A percentile compares a stretch with the other conserved stretches of the same genome.
phyloP scores from a whole-genome alignment of 345 rosid species.

The Citrus unshiu region DNA sequence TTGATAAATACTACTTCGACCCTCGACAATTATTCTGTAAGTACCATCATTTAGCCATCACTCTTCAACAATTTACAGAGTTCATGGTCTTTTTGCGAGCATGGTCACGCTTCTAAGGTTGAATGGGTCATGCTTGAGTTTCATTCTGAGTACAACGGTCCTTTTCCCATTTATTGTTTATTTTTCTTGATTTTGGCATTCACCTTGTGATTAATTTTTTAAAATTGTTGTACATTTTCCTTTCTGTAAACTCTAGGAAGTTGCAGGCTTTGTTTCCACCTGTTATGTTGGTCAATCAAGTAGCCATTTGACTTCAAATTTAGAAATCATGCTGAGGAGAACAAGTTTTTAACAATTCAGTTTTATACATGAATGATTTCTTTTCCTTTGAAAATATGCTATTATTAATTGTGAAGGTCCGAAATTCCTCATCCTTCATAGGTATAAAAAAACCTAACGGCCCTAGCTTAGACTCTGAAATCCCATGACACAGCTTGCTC shows the following conservation, averaged over 20 bases:
- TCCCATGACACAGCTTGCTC: too few relatives aligned
- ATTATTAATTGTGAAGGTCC: too few relatives aligned
- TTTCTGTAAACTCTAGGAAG: not conserved
- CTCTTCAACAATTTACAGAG: not conserved
- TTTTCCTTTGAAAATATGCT: too few relatives aligned
- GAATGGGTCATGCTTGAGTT: not conserved
- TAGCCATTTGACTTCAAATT: not conserved
- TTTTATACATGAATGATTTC: not conserved
- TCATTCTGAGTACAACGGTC: not conserved
- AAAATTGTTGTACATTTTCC: not conserved
- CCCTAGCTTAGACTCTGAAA: too few relatives aligned
- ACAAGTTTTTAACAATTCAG: not conserved
- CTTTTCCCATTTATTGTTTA: too few relatives aligned
- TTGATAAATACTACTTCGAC: constrained; percentile 15
- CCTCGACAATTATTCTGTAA: constrained; percentile 32
- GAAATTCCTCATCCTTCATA: too few relatives aligned
- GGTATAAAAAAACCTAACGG: too few relatives aligned
- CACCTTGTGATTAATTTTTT: not conserved
- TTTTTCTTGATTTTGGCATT: not conserved
- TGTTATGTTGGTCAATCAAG: not conserved
- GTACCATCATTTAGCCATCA: not conserved
- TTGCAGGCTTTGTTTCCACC: not conserved
- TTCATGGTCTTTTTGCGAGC: too few relatives aligned
- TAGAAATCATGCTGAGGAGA: not conserved
- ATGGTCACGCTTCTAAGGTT: too few relatives aligned